These are phyloP conservation scores for Geranium rotundifolium DNA, from an alignment of 345 rosid species.

Conservation along the genomic window DNA sequence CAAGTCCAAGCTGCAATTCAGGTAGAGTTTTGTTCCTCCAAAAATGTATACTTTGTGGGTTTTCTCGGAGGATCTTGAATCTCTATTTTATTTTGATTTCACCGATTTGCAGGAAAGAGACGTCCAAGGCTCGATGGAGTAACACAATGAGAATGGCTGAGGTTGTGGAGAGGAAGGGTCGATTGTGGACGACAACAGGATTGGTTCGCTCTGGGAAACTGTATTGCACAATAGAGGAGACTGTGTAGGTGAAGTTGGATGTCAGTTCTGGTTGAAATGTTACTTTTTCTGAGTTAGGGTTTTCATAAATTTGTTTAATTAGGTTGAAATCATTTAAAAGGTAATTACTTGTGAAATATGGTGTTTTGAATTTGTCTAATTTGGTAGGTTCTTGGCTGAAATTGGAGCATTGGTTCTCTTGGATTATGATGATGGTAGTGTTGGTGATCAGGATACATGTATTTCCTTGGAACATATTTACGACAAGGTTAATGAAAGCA, in stretches of 20 bases:
- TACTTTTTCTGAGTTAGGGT: background rate
- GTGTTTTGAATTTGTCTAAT: no score
- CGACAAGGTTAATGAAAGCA: constrained; percentile 35
- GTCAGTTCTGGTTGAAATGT: no score
- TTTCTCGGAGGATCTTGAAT: no score
- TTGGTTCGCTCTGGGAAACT: constrained; percentile 40
- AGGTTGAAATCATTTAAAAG: no score
- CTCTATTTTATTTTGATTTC: no score
- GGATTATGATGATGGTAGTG: constrained; percentile 13
- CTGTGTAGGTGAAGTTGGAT: constrained; percentile 61
- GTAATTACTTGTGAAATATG: no score
- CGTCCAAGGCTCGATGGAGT: no score
- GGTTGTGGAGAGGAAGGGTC: constrained; percentile 60
- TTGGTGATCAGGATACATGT: constrained; percentile 5
- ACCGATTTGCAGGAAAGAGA: no score
- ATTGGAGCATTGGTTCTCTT: constrained; percentile 60
- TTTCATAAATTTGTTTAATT: no score
- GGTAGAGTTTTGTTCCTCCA: no score
- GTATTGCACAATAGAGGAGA: constrained; percentile 61
- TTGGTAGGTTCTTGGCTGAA: constrained; percentile 58
- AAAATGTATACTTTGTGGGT: no score
- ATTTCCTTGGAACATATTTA: constrained; percentile 43
- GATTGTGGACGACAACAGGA: constrained; percentile 81
- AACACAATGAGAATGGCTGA: constrained; percentile 45
- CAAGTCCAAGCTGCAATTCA: no score